These are phyloP conservation scores for Penicillium glabrum DNA, from an alignment of 2,329 filamentous ascomycete genomes.

Conservation along the genomic window DNA sequence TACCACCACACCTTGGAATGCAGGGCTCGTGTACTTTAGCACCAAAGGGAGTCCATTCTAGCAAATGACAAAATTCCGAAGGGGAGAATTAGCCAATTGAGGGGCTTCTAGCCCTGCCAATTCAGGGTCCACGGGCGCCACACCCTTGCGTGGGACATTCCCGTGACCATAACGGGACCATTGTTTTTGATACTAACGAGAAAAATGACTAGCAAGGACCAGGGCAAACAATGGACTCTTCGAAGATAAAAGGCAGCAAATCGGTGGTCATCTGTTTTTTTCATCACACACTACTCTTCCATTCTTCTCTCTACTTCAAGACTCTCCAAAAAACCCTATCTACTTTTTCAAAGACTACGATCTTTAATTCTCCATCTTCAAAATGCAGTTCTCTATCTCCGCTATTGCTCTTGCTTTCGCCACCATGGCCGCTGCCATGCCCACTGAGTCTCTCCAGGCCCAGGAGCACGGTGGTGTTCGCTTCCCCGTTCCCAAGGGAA, in stretches of 20 bases:
- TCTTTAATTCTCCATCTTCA: conserved; percentile 28
- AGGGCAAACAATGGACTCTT: conserved; percentile 3
- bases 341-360: conserved; percentile 14
- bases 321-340: conserved; percentile 5
- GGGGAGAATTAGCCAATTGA: conserved; percentile 10
- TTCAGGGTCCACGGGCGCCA: background rate
- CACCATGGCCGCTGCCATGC: conserved; percentile 30
- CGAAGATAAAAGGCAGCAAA: conserved; percentile 22
- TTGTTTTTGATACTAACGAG: conserved; percentile 14
- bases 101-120: background rate
- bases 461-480: conserved; percentile 5
- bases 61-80: conserved; percentile 15
- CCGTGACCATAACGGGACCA: conserved; percentile 10
- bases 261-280: background rate
- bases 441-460: conserved; percentile 15
- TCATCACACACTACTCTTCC: conserved; percentile 12
- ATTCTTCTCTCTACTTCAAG: conserved; percentile 7
- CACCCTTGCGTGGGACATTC: conserved; percentile 23
- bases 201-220: background rate
- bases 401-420: conserved; percentile 33
- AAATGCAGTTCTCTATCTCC: conserved; percentile 38
- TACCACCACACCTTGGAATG: conserved; percentile 19
- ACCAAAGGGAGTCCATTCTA: conserved; percentile 11
- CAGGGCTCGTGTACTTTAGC: conserved; percentile 8
- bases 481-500: conserved; percentile 21